phyloP scores from a whole-genome alignment of 2,329 filamentous ascomycete species.

The Cordyceps fumosorosea region DNA sequence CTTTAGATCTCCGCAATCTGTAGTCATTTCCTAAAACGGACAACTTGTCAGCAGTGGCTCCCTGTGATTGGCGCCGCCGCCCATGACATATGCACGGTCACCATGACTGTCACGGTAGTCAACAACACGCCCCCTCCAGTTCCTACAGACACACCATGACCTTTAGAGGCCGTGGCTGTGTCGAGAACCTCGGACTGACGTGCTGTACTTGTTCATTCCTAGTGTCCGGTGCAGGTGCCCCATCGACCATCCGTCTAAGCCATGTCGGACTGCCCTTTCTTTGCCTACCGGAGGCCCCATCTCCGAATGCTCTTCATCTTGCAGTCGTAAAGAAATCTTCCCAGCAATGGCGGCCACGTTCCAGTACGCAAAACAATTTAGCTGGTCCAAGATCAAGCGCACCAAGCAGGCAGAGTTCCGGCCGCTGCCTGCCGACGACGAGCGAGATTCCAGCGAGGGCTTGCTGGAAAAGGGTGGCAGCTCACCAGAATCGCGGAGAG shows the following conservation, averaged over 20 bases:
- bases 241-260: background rate
- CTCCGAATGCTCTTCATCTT: too few species aligned
- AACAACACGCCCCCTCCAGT: background rate
- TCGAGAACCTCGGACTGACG: background rate
- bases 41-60: background rate
- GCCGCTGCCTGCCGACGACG: background rate
- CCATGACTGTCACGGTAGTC: background rate
- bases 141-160: background rate
- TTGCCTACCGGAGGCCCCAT: too few species aligned
- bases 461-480: background rate
- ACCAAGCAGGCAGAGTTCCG: background rate
- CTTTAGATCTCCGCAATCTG: background rate
- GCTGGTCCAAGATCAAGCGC: slow-evolving; percentile 8
- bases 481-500: background rate
- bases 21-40: background rate
- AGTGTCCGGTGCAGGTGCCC: background rate
- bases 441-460: background rate
- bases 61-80: background rate
- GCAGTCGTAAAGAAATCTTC: background rate
- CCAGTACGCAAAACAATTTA: slow-evolving; percentile 6
- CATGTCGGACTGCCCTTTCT: background rate
- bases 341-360: slow-evolving; percentile 4
- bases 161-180: background rate
- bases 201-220: background rate
- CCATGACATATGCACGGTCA: slow-evolving; percentile 4